phyloP scores from a whole-genome alignment of 2,329 filamentous ascomycete species.

The Rugonectria rugulosa region DNA sequence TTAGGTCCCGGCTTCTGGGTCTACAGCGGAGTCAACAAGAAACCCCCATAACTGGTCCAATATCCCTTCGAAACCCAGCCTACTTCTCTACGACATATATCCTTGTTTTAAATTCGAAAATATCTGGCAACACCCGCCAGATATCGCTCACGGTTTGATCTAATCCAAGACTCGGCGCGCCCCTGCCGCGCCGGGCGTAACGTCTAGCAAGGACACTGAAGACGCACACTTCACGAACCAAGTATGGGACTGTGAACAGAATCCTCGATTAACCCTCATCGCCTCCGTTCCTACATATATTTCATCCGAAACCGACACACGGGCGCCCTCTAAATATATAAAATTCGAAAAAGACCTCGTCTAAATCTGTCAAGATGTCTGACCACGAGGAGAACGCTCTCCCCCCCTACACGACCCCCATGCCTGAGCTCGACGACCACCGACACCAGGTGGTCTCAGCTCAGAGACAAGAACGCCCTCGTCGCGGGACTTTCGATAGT shows the following conservation, averaged over 20 bases:
- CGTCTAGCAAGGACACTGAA: constrained; percentile 31
- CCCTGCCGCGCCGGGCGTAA: constrained; percentile 47
- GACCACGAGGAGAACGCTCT: constrained; percentile 68
- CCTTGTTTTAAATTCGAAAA: constrained; percentile 17
- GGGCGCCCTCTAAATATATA: constrained; percentile 9
- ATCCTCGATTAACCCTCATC: constrained; percentile 33
- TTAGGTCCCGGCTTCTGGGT: constrained; percentile 92
- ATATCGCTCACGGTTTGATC: constrained; percentile 40
- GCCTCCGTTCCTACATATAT: constrained; percentile 20
- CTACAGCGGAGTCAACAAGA: constrained; percentile 95
- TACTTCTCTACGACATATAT: constrained; percentile 9
- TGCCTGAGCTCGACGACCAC: constrained; percentile 88
- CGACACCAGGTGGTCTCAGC: constrained; percentile 70
- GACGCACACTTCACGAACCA: constrained; percentile 26
- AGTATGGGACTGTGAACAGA: constrained; percentile 43
- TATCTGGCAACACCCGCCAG: constrained; percentile 34
- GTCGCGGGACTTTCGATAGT: constrained; percentile 78
- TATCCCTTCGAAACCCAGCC: constrained; percentile 18
- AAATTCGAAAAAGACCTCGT: constrained; percentile 8
- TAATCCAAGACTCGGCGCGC: constrained; percentile 46
- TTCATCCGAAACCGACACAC: constrained; percentile 15
- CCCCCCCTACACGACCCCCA: constrained; percentile 74
- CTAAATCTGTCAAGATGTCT: constrained; percentile 62
- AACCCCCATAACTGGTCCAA: constrained; percentile 85
- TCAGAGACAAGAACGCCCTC: constrained; percentile 66